Percentiles rank a stretch among this genome's conserved stretches.
phyloP scores from a whole-genome alignment of 2,329 filamentous ascomycete species.

The Scedosporium boydii region DNA sequence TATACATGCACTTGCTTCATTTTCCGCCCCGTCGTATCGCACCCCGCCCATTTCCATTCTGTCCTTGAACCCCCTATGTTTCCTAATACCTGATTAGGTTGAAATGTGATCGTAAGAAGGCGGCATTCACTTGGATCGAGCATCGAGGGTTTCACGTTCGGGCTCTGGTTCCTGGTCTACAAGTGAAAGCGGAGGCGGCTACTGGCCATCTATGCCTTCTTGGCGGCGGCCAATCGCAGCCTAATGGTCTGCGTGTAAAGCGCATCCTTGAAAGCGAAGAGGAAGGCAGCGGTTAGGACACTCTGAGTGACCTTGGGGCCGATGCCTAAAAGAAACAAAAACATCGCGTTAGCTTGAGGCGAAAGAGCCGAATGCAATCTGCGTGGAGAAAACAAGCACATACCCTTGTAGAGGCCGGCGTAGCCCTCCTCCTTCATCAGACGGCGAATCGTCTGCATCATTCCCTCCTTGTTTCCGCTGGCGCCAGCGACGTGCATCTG shows the following conservation, averaged over 20 bases:
- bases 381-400: constrained; percentile 18
- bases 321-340: constrained; percentile 52
- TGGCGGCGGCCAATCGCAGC: constrained; percentile 41
- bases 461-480: constrained; percentile 67
- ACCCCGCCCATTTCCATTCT: not conserved
- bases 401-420: constrained; percentile 83
- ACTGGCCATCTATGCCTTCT: constrained; percentile 18
- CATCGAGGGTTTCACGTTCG: not conserved
- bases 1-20: not conserved
- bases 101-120: not conserved
- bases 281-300: constrained; percentile 87
- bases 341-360: not conserved
- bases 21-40: not conserved
- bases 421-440: constrained; percentile 90
- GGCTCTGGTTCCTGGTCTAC: not conserved
- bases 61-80: not conserved
- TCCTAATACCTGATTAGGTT: not conserved
- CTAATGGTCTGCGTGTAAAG: constrained; percentile 75
- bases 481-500: constrained; percentile 81
- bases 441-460: constrained; percentile 65
- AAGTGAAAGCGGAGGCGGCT: not conserved
- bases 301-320: constrained; percentile 95
- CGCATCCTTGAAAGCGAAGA: constrained; percentile 97
- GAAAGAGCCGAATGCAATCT: not conserved
- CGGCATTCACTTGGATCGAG: not conserved